These are phyloP conservation scores for Linum trigynum DNA, from an alignment of 345 rosid genomes.

Conservation along the genomic window DNA sequence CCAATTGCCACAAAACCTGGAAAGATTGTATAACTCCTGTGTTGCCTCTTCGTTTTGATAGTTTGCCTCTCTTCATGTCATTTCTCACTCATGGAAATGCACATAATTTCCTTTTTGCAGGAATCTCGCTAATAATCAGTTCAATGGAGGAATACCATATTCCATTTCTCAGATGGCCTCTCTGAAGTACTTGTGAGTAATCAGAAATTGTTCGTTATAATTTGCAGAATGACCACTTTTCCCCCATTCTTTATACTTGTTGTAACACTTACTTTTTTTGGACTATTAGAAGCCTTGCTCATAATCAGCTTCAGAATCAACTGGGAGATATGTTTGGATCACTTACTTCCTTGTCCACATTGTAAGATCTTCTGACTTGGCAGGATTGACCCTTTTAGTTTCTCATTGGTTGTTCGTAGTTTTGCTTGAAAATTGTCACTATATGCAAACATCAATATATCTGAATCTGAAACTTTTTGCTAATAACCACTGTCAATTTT, in stretches of 20 bases:
- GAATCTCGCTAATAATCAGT: slow-evolving; percentile 71
- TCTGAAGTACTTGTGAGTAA: slow-evolving; percentile 75
- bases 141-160: slow-evolving; percentile 47
- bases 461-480: background rate
- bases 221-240: background rate
- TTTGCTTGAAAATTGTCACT: too few relatives aligned
- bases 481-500: background rate
- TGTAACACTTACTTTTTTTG: slow-evolving; percentile 12
- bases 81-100: slow-evolving; percentile 9
- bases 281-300: slow-evolving; percentile 56
- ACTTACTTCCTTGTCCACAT: slow-evolving; percentile 59
- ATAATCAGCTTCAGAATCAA: slow-evolving; percentile 65
- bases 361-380: slow-evolving; percentile 46
- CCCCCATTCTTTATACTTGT: background rate
- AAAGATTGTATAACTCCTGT: slow-evolving; percentile 46
- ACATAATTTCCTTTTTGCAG: slow-evolving; percentile 30
- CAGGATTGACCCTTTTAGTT: background rate
- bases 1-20: slow-evolving; percentile 52
- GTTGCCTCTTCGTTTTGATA: background rate
- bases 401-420: background rate
- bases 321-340: slow-evolving; percentile 50
- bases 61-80: slow-evolving; percentile 1
- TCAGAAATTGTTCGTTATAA: slow-evolving; percentile 13
- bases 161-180: slow-evolving; percentile 42
- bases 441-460: too few relatives aligned